Evolutionary conservation across 176 grass and related monocot species (phyloP).

Genomic region (Aegilops longissima): DNA sequence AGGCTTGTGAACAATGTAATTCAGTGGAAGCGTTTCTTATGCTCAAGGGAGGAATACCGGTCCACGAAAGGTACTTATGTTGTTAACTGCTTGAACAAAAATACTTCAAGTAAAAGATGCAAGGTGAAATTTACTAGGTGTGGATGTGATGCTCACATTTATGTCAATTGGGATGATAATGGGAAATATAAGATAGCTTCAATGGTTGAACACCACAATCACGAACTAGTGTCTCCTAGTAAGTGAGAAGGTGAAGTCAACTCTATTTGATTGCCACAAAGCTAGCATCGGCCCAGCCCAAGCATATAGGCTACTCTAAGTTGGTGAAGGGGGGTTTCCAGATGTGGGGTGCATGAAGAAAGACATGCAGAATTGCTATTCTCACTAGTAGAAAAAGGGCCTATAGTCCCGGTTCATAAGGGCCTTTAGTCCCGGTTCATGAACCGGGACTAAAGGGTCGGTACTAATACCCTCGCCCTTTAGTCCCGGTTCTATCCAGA

Average conservation of each 20-base stretch:
- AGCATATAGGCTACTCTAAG: background rate
- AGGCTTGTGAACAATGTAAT: too few relatives aligned
- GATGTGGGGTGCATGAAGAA: background rate
- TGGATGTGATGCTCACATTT: constrained; percentile 8
- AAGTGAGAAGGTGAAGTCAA: background rate
- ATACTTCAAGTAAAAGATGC: background rate
- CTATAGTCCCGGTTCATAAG: too few relatives aligned
- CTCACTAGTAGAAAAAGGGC: too few relatives aligned
- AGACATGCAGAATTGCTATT: background rate
- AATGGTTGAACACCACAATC: too few relatives aligned
- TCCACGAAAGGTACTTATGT: background rate
- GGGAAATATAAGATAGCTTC: background rate
- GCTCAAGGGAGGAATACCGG: too few relatives aligned
- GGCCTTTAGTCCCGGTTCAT: too few relatives aligned
- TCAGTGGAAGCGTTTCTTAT: too few relatives aligned
- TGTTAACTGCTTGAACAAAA: background rate
- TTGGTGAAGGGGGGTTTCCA: background rate
- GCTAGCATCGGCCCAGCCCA: background rate
- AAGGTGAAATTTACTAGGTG: background rate
- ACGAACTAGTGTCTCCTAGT: background rate
- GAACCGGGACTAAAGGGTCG: too few relatives aligned
- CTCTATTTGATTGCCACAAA: background rate
- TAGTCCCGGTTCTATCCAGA: too few relatives aligned
- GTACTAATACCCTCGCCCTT: too few relatives aligned
- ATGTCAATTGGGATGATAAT: background rate